A percentile compares a stretch with the other conserved stretches of the same genome.
Conservation (phyloP, 2,329 filamentous ascomycete genomes). For the Talaromyces sp. region DNA sequence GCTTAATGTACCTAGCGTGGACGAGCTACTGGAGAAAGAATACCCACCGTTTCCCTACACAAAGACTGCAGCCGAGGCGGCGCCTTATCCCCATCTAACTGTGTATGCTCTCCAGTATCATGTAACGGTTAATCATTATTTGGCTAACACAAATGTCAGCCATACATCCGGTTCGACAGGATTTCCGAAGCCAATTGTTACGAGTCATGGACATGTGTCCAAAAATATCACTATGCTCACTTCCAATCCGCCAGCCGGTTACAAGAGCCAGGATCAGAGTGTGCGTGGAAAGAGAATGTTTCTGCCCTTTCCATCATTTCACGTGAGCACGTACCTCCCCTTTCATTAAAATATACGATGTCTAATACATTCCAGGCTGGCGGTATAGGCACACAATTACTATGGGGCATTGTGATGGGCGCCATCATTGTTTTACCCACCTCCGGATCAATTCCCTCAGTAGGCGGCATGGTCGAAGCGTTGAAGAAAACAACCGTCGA, state of each 20-base stretch:
- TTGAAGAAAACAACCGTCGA: slow-evolving; percentile 14
- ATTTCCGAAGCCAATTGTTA: slow-evolving; percentile 8
- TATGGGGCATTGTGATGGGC: neutral
- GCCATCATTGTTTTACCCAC: neutral
- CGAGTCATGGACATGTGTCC: slow-evolving; percentile 12
- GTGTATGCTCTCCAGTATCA: neutral
- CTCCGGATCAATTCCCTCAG: slow-evolving; percentile 9
- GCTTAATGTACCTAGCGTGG: slow-evolving; percentile 16
- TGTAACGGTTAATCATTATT: neutral
- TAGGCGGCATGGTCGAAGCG: slow-evolving; percentile 12
- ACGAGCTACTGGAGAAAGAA: slow-evolving; percentile 21
- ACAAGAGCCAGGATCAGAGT: neutral
- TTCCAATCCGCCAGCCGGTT: neutral
- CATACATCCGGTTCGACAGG: slow-evolving; percentile 11
- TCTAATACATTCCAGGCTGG: neutral
- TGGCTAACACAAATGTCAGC: neutral
- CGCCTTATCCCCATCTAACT: neutral
- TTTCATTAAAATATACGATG: neutral
- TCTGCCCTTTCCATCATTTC: neutral
- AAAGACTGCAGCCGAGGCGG: slow-evolving; percentile 10
- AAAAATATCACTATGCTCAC: neutral
- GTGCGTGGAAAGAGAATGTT: neutral
- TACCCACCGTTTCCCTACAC: slow-evolving; percentile 15
- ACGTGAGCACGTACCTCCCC: neutral
- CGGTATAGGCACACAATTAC: neutral